Percentiles rank a stretch among this genome's conserved stretches.
phyloP scores from a whole-genome alignment of 352 stramenopile species.

The Phytophthora lateralis region DNA sequence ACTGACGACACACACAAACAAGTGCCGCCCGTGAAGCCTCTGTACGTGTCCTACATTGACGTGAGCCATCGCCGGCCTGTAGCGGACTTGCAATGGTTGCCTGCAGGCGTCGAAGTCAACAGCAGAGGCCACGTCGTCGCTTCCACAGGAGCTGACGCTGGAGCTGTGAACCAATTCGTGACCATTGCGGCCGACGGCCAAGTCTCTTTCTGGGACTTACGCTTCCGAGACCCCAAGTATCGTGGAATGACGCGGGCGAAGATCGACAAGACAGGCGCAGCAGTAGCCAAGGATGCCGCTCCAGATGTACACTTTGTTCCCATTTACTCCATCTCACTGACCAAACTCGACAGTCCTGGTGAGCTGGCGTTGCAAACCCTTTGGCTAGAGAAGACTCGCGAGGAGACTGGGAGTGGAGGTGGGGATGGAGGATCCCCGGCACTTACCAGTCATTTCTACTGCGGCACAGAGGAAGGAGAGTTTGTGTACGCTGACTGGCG shows the following conservation, averaged over 20 bases:
- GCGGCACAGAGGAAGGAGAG: slow-evolving; percentile 89
- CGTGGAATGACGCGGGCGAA: slow-evolving; percentile 67
- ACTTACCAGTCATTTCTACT: slow-evolving; percentile 79
- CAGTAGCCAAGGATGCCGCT: slow-evolving; percentile 50
- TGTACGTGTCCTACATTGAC: slow-evolving; percentile 89
- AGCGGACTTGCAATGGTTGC: slow-evolving; percentile 90
- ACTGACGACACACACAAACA: slow-evolving; percentile 62
- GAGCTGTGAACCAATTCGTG: slow-evolving; percentile 89
- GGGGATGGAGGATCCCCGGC: slow-evolving; percentile 13
- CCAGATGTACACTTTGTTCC: slow-evolving; percentile 83
- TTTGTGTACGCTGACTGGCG: slow-evolving; percentile 91
- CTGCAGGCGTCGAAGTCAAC: slow-evolving; percentile 86
- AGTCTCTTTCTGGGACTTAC: slow-evolving; percentile 92
- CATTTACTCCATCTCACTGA: slow-evolving; percentile 83
- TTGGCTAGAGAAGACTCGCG: slow-evolving; percentile 67
- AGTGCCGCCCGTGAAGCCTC: slow-evolving; percentile 68
- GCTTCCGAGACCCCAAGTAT: slow-evolving; percentile 90
- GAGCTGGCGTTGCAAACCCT: slow-evolving; percentile 72
- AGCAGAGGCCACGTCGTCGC: slow-evolving; percentile 84
- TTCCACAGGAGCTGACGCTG: slow-evolving; percentile 39
- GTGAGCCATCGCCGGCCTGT: slow-evolving; percentile 86
- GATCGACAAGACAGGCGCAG: slow-evolving; percentile 52
- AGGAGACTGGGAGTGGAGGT: slow-evolving; percentile 41
- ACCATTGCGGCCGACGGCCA: slow-evolving; percentile 92
- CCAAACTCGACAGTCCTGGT: slow-evolving; percentile 73